Evolutionary conservation across 148 eudicot species (phyloP).

Genomic region (Arctostaphylos glauca): DNA sequence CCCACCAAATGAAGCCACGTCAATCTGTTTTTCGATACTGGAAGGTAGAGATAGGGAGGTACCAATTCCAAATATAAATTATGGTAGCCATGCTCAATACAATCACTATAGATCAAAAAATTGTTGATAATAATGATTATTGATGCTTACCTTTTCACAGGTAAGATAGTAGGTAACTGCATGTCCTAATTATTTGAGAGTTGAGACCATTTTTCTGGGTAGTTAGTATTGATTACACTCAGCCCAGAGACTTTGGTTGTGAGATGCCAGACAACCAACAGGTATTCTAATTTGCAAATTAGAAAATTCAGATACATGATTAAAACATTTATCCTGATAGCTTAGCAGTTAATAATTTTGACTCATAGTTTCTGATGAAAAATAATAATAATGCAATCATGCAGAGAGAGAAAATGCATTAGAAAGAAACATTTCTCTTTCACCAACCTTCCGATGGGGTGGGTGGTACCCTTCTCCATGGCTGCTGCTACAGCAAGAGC

Average conservation of each 20-base stretch:
- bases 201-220: not conserved
- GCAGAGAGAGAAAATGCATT: not conserved
- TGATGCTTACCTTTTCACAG: not conserved
- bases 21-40: not conserved
- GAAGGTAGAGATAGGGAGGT: slow-evolving; percentile 1
- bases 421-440: not conserved
- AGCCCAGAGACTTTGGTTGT: not conserved
- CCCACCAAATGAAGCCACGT: not conserved
- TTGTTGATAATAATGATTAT: not conserved
- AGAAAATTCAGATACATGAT: not conserved
- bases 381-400: not conserved
- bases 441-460: slow-evolving; percentile 96
- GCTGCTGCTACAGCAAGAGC: slow-evolving; percentile 99
- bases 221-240: not conserved
- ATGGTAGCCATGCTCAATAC: not conserved
- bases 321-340: not conserved
- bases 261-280: not conserved
- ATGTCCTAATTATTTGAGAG: not conserved
- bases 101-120: not conserved
- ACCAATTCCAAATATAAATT: not conserved
- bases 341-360: not conserved
- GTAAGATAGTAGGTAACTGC: not conserved
- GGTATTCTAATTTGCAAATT: not conserved
- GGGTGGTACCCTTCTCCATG: slow-evolving; percentile 98
- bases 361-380: not conserved